phyloP scores from a whole-genome alignment of 75 land plant genomes.

The Pinus taeda region DNA sequence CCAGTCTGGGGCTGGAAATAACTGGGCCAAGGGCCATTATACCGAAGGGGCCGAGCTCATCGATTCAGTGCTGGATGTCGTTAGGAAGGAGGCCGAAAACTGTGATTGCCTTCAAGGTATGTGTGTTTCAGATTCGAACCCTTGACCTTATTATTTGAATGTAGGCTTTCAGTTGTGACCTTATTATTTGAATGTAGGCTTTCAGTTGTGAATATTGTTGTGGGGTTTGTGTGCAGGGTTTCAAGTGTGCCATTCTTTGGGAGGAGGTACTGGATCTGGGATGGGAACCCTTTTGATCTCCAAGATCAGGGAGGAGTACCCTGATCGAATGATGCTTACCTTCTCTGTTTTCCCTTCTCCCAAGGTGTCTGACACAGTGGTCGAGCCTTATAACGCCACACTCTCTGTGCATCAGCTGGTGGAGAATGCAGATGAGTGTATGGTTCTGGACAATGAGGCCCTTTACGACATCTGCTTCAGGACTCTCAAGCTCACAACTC shows the following conservation, averaged over 20 bases:
- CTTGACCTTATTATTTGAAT: neutral
- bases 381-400: constrained; percentile 38
- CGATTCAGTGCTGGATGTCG: constrained; percentile 33
- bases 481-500: constrained; percentile 47
- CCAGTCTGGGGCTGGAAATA: constrained; percentile 49
- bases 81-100: constrained; percentile 34
- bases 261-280: constrained; percentile 55
- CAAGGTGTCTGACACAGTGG: constrained; percentile 44
- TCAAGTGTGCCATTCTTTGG: constrained; percentile 48
- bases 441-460: constrained; percentile 50
- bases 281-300: constrained; percentile 41
- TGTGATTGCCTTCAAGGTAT: constrained; percentile 35
- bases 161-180: neutral
- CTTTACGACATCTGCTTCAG: constrained; percentile 44
- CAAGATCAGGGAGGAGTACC: constrained; percentile 47
- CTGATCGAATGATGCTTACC: constrained; percentile 40
- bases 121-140: neutral
- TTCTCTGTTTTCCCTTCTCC: constrained; percentile 46
- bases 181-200: neutral
- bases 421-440: constrained; percentile 51
- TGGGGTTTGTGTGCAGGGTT: constrained; percentile 17
- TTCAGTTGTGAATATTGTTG: neutral
- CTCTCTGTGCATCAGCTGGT: constrained; percentile 46
- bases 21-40: constrained; percentile 52
- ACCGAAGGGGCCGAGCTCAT: constrained; percentile 59